Percentiles rank a stretch among this genome's conserved stretches.
phyloP scores from a whole-genome alignment of 177 flowering plant genomes.

The Tripterygium wilfordii region DNA sequence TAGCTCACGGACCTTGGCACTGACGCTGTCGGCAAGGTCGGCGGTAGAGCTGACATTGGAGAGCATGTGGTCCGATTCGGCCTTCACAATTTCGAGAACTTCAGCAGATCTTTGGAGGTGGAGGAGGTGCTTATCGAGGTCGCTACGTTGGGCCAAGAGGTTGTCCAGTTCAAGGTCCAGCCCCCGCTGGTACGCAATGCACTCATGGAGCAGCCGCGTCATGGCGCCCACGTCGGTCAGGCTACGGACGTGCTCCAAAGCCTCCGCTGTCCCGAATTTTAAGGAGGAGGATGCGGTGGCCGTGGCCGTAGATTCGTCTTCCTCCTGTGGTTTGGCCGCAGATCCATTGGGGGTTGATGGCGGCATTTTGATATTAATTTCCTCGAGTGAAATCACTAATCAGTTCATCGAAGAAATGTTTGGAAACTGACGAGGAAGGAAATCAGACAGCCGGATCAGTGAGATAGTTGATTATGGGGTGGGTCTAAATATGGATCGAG shows the following conservation, averaged over 20 bases:
- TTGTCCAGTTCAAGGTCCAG: slow-evolving; percentile 65
- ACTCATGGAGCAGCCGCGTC: slow-evolving; percentile 95
- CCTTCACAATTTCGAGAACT: slow-evolving; percentile 65
- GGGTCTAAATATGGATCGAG: too few relatives aligned
- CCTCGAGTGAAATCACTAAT: neutral
- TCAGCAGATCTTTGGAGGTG: slow-evolving; percentile 60
- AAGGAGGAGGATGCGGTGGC: slow-evolving; percentile 10
- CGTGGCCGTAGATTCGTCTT: slow-evolving; percentile 7
- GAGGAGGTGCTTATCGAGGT: slow-evolving; percentile 67
- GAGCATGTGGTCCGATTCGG: slow-evolving; percentile 73
- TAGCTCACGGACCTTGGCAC: slow-evolving; percentile 84
- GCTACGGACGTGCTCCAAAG: slow-evolving; percentile 46
- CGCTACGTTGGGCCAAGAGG: slow-evolving; percentile 64
- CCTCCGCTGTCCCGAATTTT: slow-evolving; percentile 61
- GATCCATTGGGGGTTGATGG: slow-evolving; percentile 19
- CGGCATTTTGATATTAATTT: slow-evolving; percentile 9
- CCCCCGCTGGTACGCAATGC: slow-evolving; percentile 86
- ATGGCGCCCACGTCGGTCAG: slow-evolving; percentile 89
- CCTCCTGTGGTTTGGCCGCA: neutral
- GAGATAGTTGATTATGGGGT: too few relatives aligned
- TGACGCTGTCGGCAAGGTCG: slow-evolving; percentile 79
- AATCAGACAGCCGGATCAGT: too few relatives aligned
- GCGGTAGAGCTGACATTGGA: slow-evolving; percentile 67
- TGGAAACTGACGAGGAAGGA: neutral
- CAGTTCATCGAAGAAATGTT: neutral